These are phyloP conservation scores for Phytophthora uliginosa DNA, from an alignment of 352 stramenopile species.

Conservation along the genomic window DNA sequence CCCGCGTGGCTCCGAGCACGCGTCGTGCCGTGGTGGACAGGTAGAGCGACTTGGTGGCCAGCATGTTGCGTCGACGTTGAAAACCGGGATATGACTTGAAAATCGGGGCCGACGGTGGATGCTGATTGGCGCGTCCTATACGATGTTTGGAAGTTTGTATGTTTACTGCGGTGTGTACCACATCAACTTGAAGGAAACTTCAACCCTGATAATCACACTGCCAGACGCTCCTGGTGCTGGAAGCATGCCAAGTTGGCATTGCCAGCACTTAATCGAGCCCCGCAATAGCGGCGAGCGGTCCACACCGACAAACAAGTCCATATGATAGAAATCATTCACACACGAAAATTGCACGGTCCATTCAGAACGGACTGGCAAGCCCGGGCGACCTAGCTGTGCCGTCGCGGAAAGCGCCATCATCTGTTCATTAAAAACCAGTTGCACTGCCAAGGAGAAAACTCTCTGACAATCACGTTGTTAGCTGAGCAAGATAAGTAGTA, in stretches of 20 bases:
- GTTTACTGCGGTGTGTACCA: neutral
- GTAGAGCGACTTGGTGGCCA: conserved; percentile 36
- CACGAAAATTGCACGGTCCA: neutral
- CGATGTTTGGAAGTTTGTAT: conserved; percentile 41
- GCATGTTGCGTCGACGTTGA: conserved; percentile 39
- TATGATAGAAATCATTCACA: too few relatives aligned
- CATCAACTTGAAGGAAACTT: conserved; percentile 30
- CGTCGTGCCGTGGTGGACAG: conserved; percentile 26
- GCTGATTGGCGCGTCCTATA: conserved; percentile 48
- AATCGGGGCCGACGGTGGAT: neutral
- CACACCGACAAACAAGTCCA: too few relatives aligned
- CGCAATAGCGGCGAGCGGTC: too few relatives aligned
- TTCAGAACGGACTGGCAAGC: neutral
- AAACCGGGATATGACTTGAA: conserved; percentile 27
- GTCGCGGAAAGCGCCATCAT: neutral
- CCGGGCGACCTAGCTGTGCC: neutral
- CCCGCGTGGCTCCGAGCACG: conserved; percentile 39
- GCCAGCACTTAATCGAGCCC: neutral
- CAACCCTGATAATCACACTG: neutral
- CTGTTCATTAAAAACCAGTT: neutral
- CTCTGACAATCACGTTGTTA: neutral
- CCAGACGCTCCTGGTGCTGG: neutral
- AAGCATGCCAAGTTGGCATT: neutral
- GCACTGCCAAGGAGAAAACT: neutral
- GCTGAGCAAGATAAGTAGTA: too few relatives aligned